A percentile compares a stretch with the other conserved stretches of the same genome.
These are phyloP conservation scores for Spatholobus suberectus DNA, from an alignment of 306 rosid genomes.

Conservation along the genomic window DNA sequence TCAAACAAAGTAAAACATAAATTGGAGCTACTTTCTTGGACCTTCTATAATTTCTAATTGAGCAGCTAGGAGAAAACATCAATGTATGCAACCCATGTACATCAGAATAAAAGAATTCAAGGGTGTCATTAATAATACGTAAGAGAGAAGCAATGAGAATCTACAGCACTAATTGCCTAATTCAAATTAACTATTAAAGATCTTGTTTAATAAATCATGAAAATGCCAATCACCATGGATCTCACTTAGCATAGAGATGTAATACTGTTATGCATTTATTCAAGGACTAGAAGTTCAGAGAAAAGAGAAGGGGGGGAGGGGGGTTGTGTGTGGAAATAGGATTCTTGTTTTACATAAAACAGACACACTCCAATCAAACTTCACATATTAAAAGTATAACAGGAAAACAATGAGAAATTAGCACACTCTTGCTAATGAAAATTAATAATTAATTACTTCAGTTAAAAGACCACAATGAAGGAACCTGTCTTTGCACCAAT, in stretches of 20 bases:
- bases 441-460: not conserved
- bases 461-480: not conserved
- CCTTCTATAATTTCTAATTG: not conserved
- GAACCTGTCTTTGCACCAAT: not conserved
- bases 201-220: constrained; percentile 16
- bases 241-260: not conserved
- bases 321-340: not conserved
- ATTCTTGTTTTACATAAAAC: constrained; percentile 18
- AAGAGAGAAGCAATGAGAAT: constrained; percentile 32
- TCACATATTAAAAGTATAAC: constrained; percentile 5
- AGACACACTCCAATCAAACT: not conserved
- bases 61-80: constrained; percentile 23
- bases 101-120: constrained; percentile 6
- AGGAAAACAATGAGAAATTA: constrained; percentile 15
- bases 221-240: constrained; percentile 22
- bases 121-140: not conserved
- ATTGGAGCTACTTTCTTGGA: constrained; percentile 5
- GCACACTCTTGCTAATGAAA: not conserved
- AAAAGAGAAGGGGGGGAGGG: too few relatives aligned
- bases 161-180: not conserved
- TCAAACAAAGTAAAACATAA: not conserved
- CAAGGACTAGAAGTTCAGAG: constrained; percentile 27
- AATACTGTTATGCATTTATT: constrained; percentile 14
- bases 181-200: not conserved
- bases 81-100: constrained; percentile 9